phyloP scores from a whole-genome alignment of 371 early-diverging fungal species.

The Mucor piriformis region DNA sequence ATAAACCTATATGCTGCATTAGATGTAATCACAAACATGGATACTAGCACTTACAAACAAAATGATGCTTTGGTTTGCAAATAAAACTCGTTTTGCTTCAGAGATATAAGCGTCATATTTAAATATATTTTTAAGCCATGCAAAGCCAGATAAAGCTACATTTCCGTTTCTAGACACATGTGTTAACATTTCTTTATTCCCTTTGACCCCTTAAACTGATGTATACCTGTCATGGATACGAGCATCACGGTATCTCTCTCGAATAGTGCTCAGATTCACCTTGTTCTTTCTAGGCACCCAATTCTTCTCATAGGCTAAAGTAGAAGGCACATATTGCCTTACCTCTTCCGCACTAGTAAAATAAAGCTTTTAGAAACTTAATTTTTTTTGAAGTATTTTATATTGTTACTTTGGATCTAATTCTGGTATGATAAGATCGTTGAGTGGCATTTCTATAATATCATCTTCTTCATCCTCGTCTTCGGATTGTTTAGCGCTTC shows the following conservation, averaged over 20 bases:
- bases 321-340: constrained; percentile 17
- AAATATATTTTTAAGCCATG: constrained; percentile 6
- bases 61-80: constrained; percentile 31
- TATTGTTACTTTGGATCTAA: constrained; percentile 46
- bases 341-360: constrained; percentile 35
- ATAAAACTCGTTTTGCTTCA: constrained; percentile 18
- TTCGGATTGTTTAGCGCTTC: constrained; percentile 28
- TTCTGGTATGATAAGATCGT: constrained; percentile 46
- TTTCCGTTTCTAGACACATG: constrained; percentile 15
- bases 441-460: constrained; percentile 24
- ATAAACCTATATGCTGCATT: constrained; percentile 57
- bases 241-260: constrained; percentile 41
- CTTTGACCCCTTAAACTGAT: neutral
- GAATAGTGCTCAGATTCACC: constrained; percentile 34
- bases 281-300: constrained; percentile 13
- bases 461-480: constrained; percentile 26
- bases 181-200: neutral
- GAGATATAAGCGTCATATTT: constrained; percentile 18
- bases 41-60: constrained; percentile 29
- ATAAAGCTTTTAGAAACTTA: neutral
- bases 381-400: neutral
- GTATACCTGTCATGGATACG: constrained; percentile 36
- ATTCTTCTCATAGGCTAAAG: constrained; percentile 1
- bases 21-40: too few relatives aligned
- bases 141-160: constrained; percentile 1